Conservation (phyloP, 345 rosid species). For the Moricandia arvensis region DNA sequence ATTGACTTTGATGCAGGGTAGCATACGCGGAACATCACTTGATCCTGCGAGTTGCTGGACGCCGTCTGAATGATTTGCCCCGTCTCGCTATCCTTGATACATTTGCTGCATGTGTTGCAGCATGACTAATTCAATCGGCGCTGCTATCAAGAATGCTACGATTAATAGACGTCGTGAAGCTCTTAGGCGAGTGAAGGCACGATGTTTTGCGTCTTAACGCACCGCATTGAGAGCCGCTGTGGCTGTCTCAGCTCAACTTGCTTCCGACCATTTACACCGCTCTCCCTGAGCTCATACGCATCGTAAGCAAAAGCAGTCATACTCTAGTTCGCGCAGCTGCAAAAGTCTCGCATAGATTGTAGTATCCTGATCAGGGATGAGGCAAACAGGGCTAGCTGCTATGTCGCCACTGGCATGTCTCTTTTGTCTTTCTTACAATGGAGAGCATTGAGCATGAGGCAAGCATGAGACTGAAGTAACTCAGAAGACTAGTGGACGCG, state of each 20-base stretch:
- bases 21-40: neutral
- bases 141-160: neutral
- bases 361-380: no score
- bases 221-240: neutral
- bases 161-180: neutral
- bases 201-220: neutral
- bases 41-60: neutral
- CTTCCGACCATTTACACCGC: neutral
- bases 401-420: no score
- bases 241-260: neutral
- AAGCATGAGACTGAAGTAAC: neutral
- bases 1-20: no score
- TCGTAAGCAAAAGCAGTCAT: neutral
- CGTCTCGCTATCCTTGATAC: neutral
- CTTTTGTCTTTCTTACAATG: neutral
- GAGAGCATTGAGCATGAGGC: neutral
- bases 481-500: neutral
- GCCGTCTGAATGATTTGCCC: neutral
- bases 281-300: neutral
- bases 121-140: neutral
- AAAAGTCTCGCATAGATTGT: no score
- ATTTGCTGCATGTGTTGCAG: neutral
- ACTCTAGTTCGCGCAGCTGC: neutral
- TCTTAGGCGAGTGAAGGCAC: neutral
- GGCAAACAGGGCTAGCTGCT: neutral